phyloP scores from a whole-genome alignment of 129 eudicot genomes.

The Artemisia argyi region DNA sequence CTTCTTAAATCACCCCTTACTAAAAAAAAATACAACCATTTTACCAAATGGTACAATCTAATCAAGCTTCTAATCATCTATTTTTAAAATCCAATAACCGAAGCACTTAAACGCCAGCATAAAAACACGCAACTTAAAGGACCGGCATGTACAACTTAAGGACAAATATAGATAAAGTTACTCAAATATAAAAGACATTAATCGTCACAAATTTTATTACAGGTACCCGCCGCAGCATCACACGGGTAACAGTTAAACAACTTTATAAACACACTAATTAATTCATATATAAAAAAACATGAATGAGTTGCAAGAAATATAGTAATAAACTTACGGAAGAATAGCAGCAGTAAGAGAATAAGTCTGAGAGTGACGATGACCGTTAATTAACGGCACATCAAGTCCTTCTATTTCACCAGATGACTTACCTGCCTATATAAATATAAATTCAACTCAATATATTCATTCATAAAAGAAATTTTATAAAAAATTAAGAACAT shows the following conservation, averaged over 20 bases:
- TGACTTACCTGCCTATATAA: conserved; percentile 40
- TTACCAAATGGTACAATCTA: too few species aligned
- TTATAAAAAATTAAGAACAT: background rate
- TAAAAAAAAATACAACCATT: too few species aligned
- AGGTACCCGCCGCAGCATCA: too few species aligned
- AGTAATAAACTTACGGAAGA: conserved; percentile 78
- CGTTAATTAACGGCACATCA: conserved; percentile 49
- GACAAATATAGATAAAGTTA: too few species aligned
- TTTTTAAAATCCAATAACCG: too few species aligned
- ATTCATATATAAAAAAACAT: background rate
- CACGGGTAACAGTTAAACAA: conserved; percentile 15
- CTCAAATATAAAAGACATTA: too few species aligned
- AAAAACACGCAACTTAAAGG: too few species aligned
- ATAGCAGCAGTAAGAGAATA: conserved; percentile 60
- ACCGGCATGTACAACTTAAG: too few species aligned
- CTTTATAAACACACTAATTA: background rate
- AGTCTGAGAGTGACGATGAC: conserved; percentile 31
- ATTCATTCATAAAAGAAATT: background rate
- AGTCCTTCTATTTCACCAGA: conserved; percentile 46
- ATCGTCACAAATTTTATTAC: too few species aligned
- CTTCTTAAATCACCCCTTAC: too few species aligned
- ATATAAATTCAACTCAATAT: background rate
- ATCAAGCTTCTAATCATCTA: too few species aligned
- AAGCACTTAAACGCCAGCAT: too few species aligned
- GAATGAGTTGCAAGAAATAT: conserved; percentile 4